Evolutionary conservation across 2,329 filamentous ascomycete species (phyloP).

Genomic region (Monilinia fructicola): DNA sequence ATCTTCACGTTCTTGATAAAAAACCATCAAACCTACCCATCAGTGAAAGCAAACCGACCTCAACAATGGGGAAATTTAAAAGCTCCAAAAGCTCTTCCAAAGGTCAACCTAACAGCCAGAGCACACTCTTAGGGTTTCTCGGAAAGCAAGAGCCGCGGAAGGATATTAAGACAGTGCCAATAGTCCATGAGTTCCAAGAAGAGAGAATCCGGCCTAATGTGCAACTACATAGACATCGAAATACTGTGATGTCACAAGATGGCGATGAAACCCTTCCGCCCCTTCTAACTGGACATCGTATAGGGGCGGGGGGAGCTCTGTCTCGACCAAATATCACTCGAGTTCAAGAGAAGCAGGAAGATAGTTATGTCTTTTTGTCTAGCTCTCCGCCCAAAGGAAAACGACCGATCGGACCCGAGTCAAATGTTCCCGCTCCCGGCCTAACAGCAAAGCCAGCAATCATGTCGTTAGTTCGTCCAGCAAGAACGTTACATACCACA

Average conservation of each 20-base stretch:
- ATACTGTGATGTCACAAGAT: not conserved
- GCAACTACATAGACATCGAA: constrained; percentile 18
- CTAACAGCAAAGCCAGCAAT: constrained; percentile 31
- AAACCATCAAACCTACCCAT: constrained; percentile 34
- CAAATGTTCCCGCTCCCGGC: constrained; percentile 21
- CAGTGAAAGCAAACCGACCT: constrained; percentile 25
- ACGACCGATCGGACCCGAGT: constrained; percentile 15
- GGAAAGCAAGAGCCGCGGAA: constrained; percentile 28
- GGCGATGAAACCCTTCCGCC: not conserved
- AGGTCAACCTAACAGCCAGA: constrained; percentile 29
- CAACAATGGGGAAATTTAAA: constrained; percentile 11
- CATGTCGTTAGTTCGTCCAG: constrained; percentile 33
- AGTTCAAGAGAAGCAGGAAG: constrained; percentile 27
- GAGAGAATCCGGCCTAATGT: not conserved
- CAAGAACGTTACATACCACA: constrained; percentile 33
- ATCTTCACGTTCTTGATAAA: constrained; percentile 38
- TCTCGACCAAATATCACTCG: constrained; percentile 30
- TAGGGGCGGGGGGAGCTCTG: constrained; percentile 26
- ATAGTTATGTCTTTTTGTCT: constrained; percentile 39
- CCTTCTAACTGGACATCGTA: constrained; percentile 32
- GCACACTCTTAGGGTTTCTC: constrained; percentile 35
- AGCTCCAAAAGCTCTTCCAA: constrained; percentile 26
- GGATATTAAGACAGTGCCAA: not conserved
- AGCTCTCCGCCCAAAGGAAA: constrained; percentile 36
- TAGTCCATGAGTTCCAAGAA: not conserved